Evolutionary conservation across 2,329 filamentous ascomycete species (phyloP).

Genomic region (Calonectria henricotiae): DNA sequence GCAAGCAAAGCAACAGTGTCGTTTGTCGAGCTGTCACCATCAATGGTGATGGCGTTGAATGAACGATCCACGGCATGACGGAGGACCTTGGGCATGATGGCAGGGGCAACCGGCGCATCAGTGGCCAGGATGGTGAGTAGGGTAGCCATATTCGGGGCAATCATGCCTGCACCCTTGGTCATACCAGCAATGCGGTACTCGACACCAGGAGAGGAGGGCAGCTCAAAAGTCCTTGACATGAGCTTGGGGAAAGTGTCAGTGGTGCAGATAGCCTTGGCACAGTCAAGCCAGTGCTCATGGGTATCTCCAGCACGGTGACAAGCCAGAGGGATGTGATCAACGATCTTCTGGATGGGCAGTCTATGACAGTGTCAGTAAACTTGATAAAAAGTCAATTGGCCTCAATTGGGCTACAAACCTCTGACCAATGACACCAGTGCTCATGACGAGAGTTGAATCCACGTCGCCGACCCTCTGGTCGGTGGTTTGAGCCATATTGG

Average conservation of each 20-base stretch:
- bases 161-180: constrained; percentile 99
- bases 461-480: constrained; percentile 73
- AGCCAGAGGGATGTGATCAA: constrained; percentile 84
- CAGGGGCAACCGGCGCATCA: constrained; percentile 84
- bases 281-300: constrained; percentile 89
- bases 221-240: constrained; percentile 84
- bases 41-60: constrained; percentile 97
- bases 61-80: constrained; percentile 83
- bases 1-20: constrained; percentile 96
- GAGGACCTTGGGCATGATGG: constrained; percentile 79
- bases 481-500: constrained; percentile 84
- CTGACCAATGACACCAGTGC: constrained; percentile 97
- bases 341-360: constrained; percentile 92
- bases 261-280: constrained; percentile 94
- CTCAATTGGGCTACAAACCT: constrained; percentile 66
- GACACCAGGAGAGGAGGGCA: constrained; percentile 83
- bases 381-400: constrained; percentile 26
- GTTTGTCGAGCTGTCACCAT: constrained; percentile 98
- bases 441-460: constrained; percentile 91
- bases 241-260: constrained; percentile 99
- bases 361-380: constrained; percentile 60
- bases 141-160: constrained; percentile 99
- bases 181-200: constrained; percentile 93
- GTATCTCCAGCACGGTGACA: constrained; percentile 79
- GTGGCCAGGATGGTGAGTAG: constrained; percentile 93